Base-by-base conservation (phyloP, 192 early-diverging fungal species). In the Gaertneriomyces sp. region DNA sequence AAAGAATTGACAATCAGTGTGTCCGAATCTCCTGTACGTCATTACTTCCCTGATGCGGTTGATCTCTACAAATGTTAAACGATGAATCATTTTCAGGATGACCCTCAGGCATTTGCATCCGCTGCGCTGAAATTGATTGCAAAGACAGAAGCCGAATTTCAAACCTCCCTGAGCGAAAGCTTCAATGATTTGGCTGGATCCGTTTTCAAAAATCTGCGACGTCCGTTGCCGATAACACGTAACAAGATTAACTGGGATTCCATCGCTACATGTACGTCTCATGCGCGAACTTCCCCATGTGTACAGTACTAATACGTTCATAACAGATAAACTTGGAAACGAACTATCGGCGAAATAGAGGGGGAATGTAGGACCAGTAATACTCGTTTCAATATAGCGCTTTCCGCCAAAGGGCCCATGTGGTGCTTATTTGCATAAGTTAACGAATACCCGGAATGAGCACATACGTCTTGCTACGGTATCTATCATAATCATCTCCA, bases 171-270 rank as follows among this genome's bases (percentile, higher is more conserved):
- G 45, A 93, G 93, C 63, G 90, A 91, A 51, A 86, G 81, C 43
- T 93, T 91, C 61, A 73, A 71, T 44, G 89, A 94, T 63, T 71
- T 94, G 46, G 79, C 92, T 10, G 92, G 94, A 44, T 86, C 83
- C 47, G 91, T 93, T 0, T 99, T 99, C 76, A 96, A 93, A 71
- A 81, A 87, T 4, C 77, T 99, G 56, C 86, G 97, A 51, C 82
- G 94, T 50, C 88, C 90, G 11, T 70, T 99, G 53, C 97, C 97
- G 9, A 81, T 94, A 53, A 99, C 94, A 3, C 82, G 91, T 45
- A 90, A 85, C 63, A 95, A 94, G 74, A 76, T 99, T 40, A 93
- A 98, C 68, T 98, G 96, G 94, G 87, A 92, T 71, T 90, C 92
- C 72, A 84, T 89, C 49, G 64, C 79, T 8, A 79, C 77, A 45